Conservation (phyloP, 75 land plant genomes). For the Ceratopteris richardii region DNA sequence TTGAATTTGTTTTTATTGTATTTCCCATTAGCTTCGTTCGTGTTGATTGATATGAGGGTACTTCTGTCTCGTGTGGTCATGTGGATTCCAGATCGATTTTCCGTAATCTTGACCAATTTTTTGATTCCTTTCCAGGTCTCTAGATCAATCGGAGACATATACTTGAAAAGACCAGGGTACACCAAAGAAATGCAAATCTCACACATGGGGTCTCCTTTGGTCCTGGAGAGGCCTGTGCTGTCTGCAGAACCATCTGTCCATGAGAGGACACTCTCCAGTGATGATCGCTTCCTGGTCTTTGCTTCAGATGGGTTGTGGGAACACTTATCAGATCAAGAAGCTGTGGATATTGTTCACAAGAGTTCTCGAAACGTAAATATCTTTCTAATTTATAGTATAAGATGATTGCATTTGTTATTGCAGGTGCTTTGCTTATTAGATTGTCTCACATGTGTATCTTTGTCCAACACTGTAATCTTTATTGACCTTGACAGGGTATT, state of each 20-base stretch:
- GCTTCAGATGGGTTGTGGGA: slow-evolving; percentile 35
- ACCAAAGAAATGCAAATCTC: slow-evolving; percentile 20
- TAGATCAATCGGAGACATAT: slow-evolving; percentile 49
- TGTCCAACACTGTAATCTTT: background rate
- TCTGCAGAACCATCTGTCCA: slow-evolving; percentile 42
- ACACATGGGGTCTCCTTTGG: slow-evolving; percentile 24
- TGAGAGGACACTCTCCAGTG: slow-evolving; percentile 12
- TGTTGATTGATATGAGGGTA: no score
- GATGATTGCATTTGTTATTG: background rate
- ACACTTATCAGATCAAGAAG: slow-evolving; percentile 27
- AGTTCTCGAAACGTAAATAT: slow-evolving; percentile 9
- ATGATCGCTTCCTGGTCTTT: no score
- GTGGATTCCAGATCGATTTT: no score
- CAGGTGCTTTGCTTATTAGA: background rate
- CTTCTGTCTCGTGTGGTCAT: no score
- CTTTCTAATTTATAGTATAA: no score
- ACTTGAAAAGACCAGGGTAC: slow-evolving; percentile 39
- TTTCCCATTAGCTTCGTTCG: no score
- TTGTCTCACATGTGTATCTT: no score
- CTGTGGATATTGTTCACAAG: slow-evolving; percentile 26
- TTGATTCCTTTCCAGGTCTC: slow-evolving; percentile 27
- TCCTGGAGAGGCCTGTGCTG: slow-evolving; percentile 28
- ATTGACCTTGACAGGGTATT: slow-evolving; percentile 43
- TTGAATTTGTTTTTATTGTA: no score
- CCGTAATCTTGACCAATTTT: background rate